phyloP scores from a whole-genome alignment of 164 flowering plant genomes.

The Magnolia changhungtana region DNA sequence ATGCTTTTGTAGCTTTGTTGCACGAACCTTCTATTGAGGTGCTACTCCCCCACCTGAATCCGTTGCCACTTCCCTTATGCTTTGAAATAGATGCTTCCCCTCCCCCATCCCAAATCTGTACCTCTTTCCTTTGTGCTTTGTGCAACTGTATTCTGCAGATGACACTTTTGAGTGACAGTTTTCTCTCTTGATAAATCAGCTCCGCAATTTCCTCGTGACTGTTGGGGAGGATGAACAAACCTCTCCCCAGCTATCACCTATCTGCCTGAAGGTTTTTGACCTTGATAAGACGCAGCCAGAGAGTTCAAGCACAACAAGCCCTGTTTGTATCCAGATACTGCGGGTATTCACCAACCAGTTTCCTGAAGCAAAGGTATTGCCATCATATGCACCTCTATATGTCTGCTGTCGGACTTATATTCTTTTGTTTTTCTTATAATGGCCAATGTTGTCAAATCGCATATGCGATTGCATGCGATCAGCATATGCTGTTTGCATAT shows the following conservation, averaged over 20 bases:
- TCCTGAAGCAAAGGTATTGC: slow-evolving; percentile 82
- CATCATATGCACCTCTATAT: background rate
- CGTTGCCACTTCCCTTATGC: too few species aligned
- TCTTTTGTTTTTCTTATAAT: background rate
- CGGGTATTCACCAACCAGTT: slow-evolving; percentile 87
- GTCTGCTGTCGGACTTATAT: background rate
- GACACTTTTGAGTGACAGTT: slow-evolving; percentile 5
- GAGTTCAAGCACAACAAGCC: slow-evolving; percentile 71
- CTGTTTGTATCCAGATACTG: slow-evolving; percentile 82
- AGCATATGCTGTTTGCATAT: too few species aligned
- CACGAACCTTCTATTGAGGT: background rate
- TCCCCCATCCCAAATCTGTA: background rate
- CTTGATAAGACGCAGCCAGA: slow-evolving; percentile 85
- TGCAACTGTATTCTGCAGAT: background rate
- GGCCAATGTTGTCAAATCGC: background rate
- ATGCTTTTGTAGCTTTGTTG: too few species aligned
- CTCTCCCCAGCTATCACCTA: slow-evolving; percentile 61
- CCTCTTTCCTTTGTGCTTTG: background rate
- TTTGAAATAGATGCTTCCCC: background rate
- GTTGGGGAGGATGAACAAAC: slow-evolving; percentile 89
- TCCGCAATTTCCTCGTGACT: slow-evolving; percentile 80
- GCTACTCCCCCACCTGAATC: background rate
- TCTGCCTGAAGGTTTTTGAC: slow-evolving; percentile 88
- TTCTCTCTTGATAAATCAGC: slow-evolving; percentile 40
- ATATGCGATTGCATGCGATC: too few species aligned